Evolutionary conservation across 352 stramenopile species (phyloP).

Genomic region (Plasmopara muralis): DNA sequence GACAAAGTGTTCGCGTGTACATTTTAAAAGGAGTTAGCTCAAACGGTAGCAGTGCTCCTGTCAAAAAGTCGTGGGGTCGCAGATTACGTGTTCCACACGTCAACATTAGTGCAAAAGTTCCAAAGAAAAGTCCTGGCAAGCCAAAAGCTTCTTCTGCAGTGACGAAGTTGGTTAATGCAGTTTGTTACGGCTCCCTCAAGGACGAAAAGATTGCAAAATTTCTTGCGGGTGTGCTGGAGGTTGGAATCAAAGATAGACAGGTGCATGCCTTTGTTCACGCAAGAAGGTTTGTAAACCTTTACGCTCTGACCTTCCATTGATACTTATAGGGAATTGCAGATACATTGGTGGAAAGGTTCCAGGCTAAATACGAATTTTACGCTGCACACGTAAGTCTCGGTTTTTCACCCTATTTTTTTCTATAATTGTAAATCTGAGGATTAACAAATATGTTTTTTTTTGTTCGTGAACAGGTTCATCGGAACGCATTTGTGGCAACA

Average conservation of each 20-base stretch:
- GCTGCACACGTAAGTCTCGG: constrained; percentile 43
- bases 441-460: no score
- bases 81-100: constrained; percentile 71
- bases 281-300: not conserved
- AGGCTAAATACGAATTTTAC: constrained; percentile 81
- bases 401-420: not conserved
- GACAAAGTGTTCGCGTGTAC: constrained; percentile 82
- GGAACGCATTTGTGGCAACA: constrained; percentile 63
- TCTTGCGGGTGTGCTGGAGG: constrained; percentile 57
- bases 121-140: constrained; percentile 49
- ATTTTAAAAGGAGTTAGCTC: constrained; percentile 65
- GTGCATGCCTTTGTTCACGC: constrained; percentile 16
- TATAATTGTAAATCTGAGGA: no score
- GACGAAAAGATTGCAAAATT: constrained; percentile 73
- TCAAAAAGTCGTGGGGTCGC: constrained; percentile 79
- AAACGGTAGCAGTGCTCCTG: constrained; percentile 51
- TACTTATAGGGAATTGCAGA: constrained; percentile 57
- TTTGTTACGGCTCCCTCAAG: constrained; percentile 67
- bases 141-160: constrained; percentile 47
- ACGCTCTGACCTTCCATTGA: not conserved
- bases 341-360: constrained; percentile 78
- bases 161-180: constrained; percentile 82
- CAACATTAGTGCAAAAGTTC: constrained; percentile 60
- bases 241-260: constrained; percentile 63
- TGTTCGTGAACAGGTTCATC: constrained; percentile 45